These are phyloP conservation scores for Cryptosporidium meleagridis DNA, from an alignment of 169 alveolate species.

Conservation along the genomic window DNA sequence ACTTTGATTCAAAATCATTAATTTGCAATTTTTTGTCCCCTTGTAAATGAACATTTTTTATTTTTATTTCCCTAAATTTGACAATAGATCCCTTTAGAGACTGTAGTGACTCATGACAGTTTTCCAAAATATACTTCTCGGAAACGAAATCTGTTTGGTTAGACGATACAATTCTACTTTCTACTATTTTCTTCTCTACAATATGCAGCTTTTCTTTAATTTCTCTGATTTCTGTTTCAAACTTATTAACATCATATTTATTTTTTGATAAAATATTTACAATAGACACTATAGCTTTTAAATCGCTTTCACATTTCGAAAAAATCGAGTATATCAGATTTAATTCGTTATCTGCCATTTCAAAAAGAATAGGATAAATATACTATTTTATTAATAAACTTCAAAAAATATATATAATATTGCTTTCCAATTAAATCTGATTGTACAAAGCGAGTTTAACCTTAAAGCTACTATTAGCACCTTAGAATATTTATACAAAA, in stretches of 20 bases:
- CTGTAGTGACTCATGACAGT: not conserved
- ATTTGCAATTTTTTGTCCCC: not conserved
- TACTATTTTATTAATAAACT: not conserved
- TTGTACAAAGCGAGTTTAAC: not conserved
- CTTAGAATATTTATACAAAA: not conserved
- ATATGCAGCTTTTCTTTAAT: constrained; percentile 5
- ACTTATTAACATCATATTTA: not conserved
- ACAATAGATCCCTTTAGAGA: constrained; percentile 2
- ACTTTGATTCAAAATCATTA: not conserved
- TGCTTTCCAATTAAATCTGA: not conserved
- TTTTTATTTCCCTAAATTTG: not conserved
- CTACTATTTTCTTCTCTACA: constrained; percentile 1
- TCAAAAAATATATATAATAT: too few species aligned
- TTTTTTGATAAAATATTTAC: not conserved
- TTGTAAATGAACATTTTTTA: not conserved
- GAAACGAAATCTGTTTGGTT: not conserved
- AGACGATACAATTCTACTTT: not conserved
- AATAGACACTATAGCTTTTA: not conserved
- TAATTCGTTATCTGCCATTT: constrained; percentile 23
- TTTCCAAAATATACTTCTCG: not conserved
- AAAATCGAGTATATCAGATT: not conserved
- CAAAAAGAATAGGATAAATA: not conserved
- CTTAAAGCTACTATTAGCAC: too few species aligned
- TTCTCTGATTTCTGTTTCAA: constrained; percentile 1
- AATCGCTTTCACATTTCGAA: constrained; percentile 18